A percentile compares a stretch with the other conserved stretches of the same genome.
Conservation (phyloP, 441 rosid species). For the Iberis amara region DNA sequence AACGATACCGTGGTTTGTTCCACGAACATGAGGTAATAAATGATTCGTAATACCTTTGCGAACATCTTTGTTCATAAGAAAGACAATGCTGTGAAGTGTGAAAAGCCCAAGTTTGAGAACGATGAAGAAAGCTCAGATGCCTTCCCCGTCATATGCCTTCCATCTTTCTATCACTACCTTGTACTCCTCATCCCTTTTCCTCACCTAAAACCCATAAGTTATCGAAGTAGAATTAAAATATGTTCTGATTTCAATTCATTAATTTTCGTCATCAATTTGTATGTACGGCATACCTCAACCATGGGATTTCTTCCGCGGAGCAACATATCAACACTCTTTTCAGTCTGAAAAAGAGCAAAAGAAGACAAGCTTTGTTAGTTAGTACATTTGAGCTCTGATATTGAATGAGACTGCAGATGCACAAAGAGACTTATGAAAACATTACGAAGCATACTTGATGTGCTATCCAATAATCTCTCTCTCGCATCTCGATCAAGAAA, state of each 20-base stretch:
- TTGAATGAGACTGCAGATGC: not conserved
- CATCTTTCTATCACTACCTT: constrained; percentile 46
- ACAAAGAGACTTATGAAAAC: not conserved
- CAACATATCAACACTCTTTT: constrained; percentile 63
- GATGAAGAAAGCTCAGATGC: constrained; percentile 5
- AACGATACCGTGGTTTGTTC: too few relatives aligned
- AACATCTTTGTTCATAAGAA: too few relatives aligned
- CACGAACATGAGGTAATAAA: too few relatives aligned
- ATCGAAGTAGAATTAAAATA: not conserved
- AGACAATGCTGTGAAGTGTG: too few relatives aligned
- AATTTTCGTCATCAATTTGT: not conserved
- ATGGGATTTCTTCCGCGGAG: constrained; percentile 49
- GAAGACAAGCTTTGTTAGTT: too few relatives aligned
- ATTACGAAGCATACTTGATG: constrained; percentile 27
- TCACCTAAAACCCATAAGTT: constrained; percentile 32
- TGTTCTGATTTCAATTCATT: too few relatives aligned
- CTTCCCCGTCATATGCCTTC: constrained; percentile 38
- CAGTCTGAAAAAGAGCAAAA: constrained; percentile 40
- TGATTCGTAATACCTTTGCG: too few relatives aligned
- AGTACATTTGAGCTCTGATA: too few relatives aligned
- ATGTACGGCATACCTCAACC: constrained; percentile 79
- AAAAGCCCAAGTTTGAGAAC: too few relatives aligned
- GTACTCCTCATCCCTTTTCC: constrained; percentile 39
- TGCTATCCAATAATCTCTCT: constrained; percentile 55
- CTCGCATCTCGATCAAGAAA: constrained; percentile 66